phyloP scores from a whole-genome alignment of 495 filamentous ascomycete genomes.

The Aspergillus olivimuriae region DNA sequence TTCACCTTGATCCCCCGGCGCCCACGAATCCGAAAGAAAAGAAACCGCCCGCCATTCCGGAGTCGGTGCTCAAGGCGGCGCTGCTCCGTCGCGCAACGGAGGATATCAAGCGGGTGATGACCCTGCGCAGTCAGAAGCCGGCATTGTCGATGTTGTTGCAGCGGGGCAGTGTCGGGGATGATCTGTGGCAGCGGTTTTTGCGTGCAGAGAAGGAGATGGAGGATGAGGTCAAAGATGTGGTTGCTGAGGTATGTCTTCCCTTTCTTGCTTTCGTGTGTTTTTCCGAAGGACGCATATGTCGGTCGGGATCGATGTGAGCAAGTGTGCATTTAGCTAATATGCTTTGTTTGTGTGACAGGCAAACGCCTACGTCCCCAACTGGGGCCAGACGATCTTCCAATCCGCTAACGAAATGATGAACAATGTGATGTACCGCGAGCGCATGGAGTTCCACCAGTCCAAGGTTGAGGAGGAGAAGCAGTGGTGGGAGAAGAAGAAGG shows the following conservation, averaged over 20 bases:
- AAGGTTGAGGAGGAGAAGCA: conserved; percentile 65
- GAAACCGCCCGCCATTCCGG: conserved; percentile 67
- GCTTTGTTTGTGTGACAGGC: conserved; percentile 43
- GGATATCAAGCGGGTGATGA: conserved; percentile 84
- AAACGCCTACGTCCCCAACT: conserved; percentile 76
- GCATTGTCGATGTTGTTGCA: conserved; percentile 77
- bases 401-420: conserved; percentile 80
- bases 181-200: conserved; percentile 87
- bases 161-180: conserved; percentile 89
- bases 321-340: not conserved
- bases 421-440: conserved; percentile 54
- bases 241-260: conserved; percentile 64
- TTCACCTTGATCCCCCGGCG: conserved; percentile 70
- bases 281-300: not conserved
- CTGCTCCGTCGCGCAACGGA: conserved; percentile 82
- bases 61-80: conserved; percentile 83
- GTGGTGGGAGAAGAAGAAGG: conserved; percentile 86
- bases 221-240: conserved; percentile 88
- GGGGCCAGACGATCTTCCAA: conserved; percentile 95
- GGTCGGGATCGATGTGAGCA: not conserved
- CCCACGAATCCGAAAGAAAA: conserved; percentile 48
- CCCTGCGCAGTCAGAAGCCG: conserved; percentile 76
- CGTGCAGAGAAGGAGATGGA: conserved; percentile 96
- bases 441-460: conserved; percentile 57
- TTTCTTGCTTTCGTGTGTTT: not conserved